Percentiles rank a stretch among this genome's conserved stretches.
phyloP scores from a whole-genome alignment of 1,284 basidiomycete genomes.

The Malassezia pachydermatis region DNA sequence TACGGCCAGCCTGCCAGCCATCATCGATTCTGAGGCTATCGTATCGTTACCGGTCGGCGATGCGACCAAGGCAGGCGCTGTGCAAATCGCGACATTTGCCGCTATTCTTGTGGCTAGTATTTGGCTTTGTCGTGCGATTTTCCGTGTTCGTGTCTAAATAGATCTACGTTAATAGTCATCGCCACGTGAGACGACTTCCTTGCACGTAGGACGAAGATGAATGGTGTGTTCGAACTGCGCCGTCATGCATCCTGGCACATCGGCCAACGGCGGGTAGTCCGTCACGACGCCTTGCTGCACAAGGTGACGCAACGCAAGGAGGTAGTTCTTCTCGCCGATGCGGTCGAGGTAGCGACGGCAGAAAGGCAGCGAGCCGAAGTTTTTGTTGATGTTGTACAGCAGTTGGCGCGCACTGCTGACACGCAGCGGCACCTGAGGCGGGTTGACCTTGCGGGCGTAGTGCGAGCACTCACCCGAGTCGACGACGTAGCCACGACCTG shows the following conservation, averaged over 20 bases:
- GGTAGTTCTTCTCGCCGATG: slow-evolving; percentile 84
- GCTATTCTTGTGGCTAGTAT: slow-evolving; percentile 4
- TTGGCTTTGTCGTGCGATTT: background rate
- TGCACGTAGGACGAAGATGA: slow-evolving; percentile 41
- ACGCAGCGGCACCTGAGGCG: slow-evolving; percentile 57
- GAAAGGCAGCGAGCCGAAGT: slow-evolving; percentile 91
- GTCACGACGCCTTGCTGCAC: slow-evolving; percentile 79
- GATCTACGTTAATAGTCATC: slow-evolving; percentile 63
- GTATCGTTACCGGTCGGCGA: slow-evolving; percentile 3
- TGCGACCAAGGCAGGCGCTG: background rate
- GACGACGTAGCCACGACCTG: slow-evolving; percentile 82
- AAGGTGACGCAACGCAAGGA: slow-evolving; percentile 76
- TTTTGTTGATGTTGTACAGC: slow-evolving; percentile 76
- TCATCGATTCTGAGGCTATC: background rate
- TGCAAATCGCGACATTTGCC: slow-evolving; percentile 3
- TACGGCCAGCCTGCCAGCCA: background rate
- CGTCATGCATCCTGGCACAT: slow-evolving; percentile 51
- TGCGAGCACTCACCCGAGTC: slow-evolving; percentile 85
- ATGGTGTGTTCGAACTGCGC: slow-evolving; percentile 48
- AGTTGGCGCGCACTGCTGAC: slow-evolving; percentile 69
- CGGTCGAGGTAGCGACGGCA: slow-evolving; percentile 78
- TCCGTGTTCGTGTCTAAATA: background rate
- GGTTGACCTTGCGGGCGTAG: slow-evolving; percentile 60
- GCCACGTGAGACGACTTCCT: slow-evolving; percentile 82
- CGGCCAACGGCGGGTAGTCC: slow-evolving; percentile 87